phyloP scores from a whole-genome alignment of 257 asterid genomes.

The Solanum tarapatanum region DNA sequence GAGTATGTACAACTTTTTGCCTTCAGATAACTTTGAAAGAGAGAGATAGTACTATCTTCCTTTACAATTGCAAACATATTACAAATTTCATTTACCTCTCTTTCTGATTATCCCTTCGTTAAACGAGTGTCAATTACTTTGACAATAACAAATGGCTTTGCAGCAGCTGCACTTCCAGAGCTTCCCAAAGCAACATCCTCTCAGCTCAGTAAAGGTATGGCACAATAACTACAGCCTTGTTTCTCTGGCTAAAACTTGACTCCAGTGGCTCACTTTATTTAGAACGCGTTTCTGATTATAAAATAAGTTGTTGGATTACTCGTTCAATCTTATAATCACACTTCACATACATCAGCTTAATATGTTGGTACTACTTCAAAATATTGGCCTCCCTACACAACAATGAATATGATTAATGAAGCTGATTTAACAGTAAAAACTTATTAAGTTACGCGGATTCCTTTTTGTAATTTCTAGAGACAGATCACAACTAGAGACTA shows the following conservation, averaged over 20 bases:
- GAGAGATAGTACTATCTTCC: too few relatives aligned
- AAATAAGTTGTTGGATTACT: neutral
- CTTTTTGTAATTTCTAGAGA: neutral
- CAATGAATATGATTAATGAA: neutral
- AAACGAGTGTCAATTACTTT: neutral
- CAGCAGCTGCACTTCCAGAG: constrained; percentile 5
- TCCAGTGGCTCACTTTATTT: neutral
- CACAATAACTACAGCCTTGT: neutral
- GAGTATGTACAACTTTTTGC: neutral
- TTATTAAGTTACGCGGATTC: neutral
- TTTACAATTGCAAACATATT: neutral
- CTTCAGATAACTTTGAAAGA: neutral
- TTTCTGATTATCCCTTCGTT: neutral
- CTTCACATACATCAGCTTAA: neutral
- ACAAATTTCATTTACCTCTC: neutral
- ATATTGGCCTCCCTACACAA: neutral
- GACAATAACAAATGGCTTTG: neutral
- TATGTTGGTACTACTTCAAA: neutral
- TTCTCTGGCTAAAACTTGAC: neutral
- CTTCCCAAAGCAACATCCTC: constrained; percentile 16
- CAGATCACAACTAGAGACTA: neutral
- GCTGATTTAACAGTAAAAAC: neutral
- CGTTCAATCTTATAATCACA: neutral
- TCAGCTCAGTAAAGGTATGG: constrained; percentile 3
- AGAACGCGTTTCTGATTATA: neutral